phyloP scores from a whole-genome alignment of 2,329 filamentous ascomycete genomes.

The Exophiala oligosperma region DNA sequence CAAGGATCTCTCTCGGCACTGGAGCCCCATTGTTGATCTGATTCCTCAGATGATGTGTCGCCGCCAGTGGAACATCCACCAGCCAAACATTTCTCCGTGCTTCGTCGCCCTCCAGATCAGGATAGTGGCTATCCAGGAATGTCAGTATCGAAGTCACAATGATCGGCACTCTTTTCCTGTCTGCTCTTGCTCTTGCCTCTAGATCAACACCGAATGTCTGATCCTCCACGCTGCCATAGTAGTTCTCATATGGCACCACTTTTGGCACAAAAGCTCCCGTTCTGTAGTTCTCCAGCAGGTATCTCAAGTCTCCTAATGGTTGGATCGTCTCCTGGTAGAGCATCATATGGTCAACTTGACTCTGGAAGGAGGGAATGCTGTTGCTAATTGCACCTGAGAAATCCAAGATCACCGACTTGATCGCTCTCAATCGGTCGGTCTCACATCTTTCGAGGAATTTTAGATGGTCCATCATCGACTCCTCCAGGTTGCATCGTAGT shows the following conservation, averaged over 20 bases:
- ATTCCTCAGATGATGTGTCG: constrained; percentile 80
- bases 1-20: constrained; percentile 72
- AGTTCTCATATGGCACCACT: constrained; percentile 95
- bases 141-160: constrained; percentile 91
- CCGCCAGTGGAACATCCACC: constrained; percentile 80
- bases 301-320: constrained; percentile 82
- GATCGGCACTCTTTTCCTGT: constrained; percentile 91
- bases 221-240: constrained; percentile 97
- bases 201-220: constrained; percentile 97
- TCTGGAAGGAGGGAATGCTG: constrained; percentile 93
- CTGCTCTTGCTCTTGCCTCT: constrained; percentile 88
- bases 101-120: constrained; percentile 94
- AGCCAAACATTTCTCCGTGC: constrained; percentile 91
- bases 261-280: constrained; percentile 90
- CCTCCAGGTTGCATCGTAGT: constrained; percentile 90
- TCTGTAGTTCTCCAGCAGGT: constrained; percentile 93
- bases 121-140: constrained; percentile 94
- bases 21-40: constrained; percentile 84
- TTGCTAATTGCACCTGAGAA: constrained; percentile 98
- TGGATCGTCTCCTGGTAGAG: constrained; percentile 99
- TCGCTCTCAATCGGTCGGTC: constrained; percentile 90
- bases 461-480: constrained; percentile 88
- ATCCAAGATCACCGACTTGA: constrained; percentile 96
- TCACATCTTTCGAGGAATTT: constrained; percentile 98
- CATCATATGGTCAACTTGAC: constrained; percentile 98